These are phyloP conservation scores for Neopestalotiopsis clavispora DNA, from an alignment of 2,329 filamentous ascomycete species.

Conservation along the genomic window DNA sequence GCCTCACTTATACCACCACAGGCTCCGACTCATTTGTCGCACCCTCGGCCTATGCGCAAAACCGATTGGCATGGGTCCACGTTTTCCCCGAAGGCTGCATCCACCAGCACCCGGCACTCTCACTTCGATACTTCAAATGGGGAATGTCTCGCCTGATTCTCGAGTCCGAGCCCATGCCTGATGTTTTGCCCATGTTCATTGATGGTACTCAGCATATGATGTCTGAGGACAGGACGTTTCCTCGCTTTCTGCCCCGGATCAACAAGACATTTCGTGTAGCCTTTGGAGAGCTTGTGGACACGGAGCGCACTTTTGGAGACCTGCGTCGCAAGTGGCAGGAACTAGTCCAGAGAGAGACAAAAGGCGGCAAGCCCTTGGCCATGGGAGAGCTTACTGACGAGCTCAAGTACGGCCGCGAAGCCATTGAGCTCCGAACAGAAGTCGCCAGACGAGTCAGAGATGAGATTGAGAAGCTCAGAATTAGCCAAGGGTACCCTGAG, in stretches of 20 bases:
- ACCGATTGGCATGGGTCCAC: slow-evolving; percentile 85
- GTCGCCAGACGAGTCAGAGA: slow-evolving; percentile 78
- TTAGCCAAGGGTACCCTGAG: slow-evolving; percentile 74
- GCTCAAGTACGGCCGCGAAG: slow-evolving; percentile 74
- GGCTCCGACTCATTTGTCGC: slow-evolving; percentile 69
- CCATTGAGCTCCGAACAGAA: slow-evolving; percentile 76
- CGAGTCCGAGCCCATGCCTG: slow-evolving; percentile 84
- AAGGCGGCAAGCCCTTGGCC: slow-evolving; percentile 30
- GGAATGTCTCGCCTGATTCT: slow-evolving; percentile 89
- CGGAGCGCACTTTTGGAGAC: slow-evolving; percentile 77
- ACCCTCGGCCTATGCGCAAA: slow-evolving; percentile 72
- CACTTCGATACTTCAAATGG: slow-evolving; percentile 98
- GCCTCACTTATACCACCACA: slow-evolving; percentile 66
- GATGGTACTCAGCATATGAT: slow-evolving; percentile 89
- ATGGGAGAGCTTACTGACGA: slow-evolving; percentile 70
- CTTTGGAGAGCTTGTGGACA: slow-evolving; percentile 80
- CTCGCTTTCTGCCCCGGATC: slow-evolving; percentile 78
- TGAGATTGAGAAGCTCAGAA: slow-evolving; percentile 80
- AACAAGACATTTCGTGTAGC: slow-evolving; percentile 74
- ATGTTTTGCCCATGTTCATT: slow-evolving; percentile 92
- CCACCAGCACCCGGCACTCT: slow-evolving; percentile 79
- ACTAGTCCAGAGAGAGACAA: slow-evolving; percentile 53
- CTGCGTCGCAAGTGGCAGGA: slow-evolving; percentile 76
- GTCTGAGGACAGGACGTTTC: slow-evolving; percentile 80
- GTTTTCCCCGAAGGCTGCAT: slow-evolving; percentile 96